Evolutionary conservation across 805 yeast species (phyloP), one percentile per base, ranked within the genome.

Genomic region (Metschnikowia anglica): DNA sequence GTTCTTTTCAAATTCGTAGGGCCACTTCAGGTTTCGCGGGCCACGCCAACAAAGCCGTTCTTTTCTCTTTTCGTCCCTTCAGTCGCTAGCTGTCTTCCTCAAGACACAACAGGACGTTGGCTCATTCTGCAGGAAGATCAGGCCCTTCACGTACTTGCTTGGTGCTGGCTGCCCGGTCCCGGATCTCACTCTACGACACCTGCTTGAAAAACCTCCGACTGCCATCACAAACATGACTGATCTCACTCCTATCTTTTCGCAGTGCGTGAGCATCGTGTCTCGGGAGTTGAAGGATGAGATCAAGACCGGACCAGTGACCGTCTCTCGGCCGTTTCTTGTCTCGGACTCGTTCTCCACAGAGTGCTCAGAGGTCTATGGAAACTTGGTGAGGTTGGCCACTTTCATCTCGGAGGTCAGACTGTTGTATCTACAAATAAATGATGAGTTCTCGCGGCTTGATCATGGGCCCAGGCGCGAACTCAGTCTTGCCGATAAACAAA

Each of bases 401-500:
- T 72, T 75, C 46, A 43, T 69, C 3, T 43, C 47, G 2, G 66
- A 61, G 18, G 54, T 70, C 24, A 60, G 64, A 37, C 58, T 63
- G 4, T 62, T 64, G 13, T 72, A 72, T 46, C 55, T 72, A 10
- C 54, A 59, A 10, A 46, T 53, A 18, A 49, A 48, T 31, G 58
- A 55, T 32, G 60, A 53, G 44, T 44, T 41, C 35, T 46, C 41
- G 23, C 23, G 34, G n/a, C 20, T 8, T 12, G 46, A 37, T 20
- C 35, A 20, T 19, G 37, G 37, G 5, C 21, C 38, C 9, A 31
- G 26, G 3, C 35, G 37, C 10, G 52, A 50, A 5, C 65, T 77
- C 58, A 53, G 72, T 19, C 68, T 70, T 23, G 67, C 62, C 8
- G 82, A 79, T 29, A 76, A 79, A 52, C 78, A 79, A 46, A 68